Base-by-base conservation (phyloP, 2,329 filamentous ascomycete genomes). In the Fusarium piperis region DNA sequence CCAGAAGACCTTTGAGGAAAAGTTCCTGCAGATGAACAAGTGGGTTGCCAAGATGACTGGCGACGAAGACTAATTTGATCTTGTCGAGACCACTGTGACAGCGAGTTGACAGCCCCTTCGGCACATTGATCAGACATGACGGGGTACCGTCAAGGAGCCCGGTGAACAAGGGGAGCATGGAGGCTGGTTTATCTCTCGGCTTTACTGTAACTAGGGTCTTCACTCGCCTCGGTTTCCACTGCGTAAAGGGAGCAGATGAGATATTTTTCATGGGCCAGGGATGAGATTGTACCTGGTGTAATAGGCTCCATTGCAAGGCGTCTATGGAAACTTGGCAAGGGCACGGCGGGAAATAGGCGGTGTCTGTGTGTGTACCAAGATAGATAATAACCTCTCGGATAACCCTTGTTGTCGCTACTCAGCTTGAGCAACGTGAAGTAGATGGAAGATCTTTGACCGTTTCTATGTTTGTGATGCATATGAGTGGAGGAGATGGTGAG, bases 1-100 rank as follows among this genome's bases (percentile, higher is more conserved):
- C 57, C 85, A 91, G 77, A 88, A 86, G 68, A 84, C 83, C 12
- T 85, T 88, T 68, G 88, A 89, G 74, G 85, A 90, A 72, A 90
- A 91, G 79, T 91, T 85, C 73, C 80, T 80, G 0, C 83, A 86
- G 64, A 89, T 91, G 85, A 82, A 85, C 72, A 89, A 89, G 76
- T 90, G 88, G 87, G 85, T 90, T 39, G 74, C 83, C 11, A 89
- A 90, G 79, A 84, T 86, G 81, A 80, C 80, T 8, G 80, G 79
- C 20, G 81, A 82, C 1, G 80, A 82, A 63, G 79, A 65, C 10
- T 79, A 79, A 30, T 78, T 33, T 72, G 56, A 13, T 5, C 20
- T 41, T 10, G 16, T 28, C 20, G 41, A 26, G 23, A 28, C 15
- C 12, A 53, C 26, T 28, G 11, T 48, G 41, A 23, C 16, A 28